Evolutionary conservation across 2,329 filamentous ascomycete species (phyloP).

Genomic region (Phialophora macrospora): DNA sequence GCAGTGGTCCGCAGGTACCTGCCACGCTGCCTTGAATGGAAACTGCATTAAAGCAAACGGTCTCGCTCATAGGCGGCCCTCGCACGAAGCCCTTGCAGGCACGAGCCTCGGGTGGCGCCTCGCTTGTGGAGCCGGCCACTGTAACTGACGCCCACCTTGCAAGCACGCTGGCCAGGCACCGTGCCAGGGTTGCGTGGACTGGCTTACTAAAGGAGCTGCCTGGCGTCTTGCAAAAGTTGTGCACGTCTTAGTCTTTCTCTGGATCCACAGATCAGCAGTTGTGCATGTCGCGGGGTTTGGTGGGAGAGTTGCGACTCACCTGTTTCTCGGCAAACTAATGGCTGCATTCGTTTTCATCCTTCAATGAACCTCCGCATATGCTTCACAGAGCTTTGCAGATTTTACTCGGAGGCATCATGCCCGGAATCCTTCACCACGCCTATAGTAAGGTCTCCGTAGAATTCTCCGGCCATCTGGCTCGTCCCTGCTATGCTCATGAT

Average conservation of each 20-base stretch:
- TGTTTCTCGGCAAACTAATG: neutral
- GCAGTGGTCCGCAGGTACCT: neutral
- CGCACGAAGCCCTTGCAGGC: neutral
- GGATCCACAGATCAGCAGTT: neutral
- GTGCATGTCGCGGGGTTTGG: neutral
- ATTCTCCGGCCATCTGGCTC: conserved; percentile 40
- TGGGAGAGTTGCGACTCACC: neutral
- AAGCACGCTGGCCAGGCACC: conserved; percentile 1
- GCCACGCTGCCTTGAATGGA: neutral
- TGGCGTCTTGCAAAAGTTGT: neutral
- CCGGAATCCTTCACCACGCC: conserved; percentile 41
- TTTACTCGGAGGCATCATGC: conserved; percentile 50
- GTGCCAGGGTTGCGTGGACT: neutral
- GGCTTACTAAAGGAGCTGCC: conserved; percentile 2
- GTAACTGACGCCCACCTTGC: neutral
- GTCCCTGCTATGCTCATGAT: neutral
- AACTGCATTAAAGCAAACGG: neutral
- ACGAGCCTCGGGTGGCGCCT: neutral
- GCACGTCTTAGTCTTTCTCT: neutral
- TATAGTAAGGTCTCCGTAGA: conserved; percentile 42
- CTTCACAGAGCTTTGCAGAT: conserved; percentile 46
- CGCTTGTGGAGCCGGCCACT: neutral
- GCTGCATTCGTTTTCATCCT: neutral
- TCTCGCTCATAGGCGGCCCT: neutral
- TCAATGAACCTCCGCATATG: conserved; percentile 43